These are phyloP conservation scores for Saccharomycopsis amapae DNA, from an alignment of 805 yeast species.

Conservation along the genomic window DNA sequence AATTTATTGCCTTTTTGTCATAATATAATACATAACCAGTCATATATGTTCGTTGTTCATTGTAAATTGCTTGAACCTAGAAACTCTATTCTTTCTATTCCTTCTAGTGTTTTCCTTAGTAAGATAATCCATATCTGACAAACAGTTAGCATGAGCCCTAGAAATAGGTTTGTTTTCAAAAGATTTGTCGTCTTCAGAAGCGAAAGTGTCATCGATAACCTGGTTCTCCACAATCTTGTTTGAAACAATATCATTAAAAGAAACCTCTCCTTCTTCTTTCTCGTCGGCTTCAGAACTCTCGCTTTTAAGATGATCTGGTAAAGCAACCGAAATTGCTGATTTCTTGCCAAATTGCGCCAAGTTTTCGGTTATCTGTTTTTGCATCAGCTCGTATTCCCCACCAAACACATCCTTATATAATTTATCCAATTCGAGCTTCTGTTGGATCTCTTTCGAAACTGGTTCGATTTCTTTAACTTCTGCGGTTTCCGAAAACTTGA, in stretches of 20 bases:
- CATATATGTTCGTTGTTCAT: slow-evolving; percentile 5
- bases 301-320: not conserved
- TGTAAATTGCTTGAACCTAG: slow-evolving; percentile 13
- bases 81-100: slow-evolving; percentile 13
- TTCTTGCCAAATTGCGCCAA: slow-evolving; percentile 5
- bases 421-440: slow-evolving; percentile 13
- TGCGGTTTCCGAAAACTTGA: slow-evolving; percentile 14
- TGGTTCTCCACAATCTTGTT: slow-evolving; percentile 13
- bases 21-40: not conserved
- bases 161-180: not conserved
- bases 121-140: not conserved
- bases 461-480: slow-evolving; percentile 13
- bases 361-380: slow-evolving; percentile 11
- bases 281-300: not conserved
- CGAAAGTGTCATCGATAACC: not conserved
- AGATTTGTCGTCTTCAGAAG: not conserved
- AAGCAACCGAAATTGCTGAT: not conserved
- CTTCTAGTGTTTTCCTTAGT: slow-evolving; percentile 15
- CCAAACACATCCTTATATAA: slow-evolving; percentile 20
- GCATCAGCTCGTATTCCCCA: slow-evolving; percentile 14
- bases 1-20: not conserved
- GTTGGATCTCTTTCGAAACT: not conserved
- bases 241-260: slow-evolving; percentile 16
- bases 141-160: too few species aligned
- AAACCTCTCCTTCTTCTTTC: slow-evolving; percentile 7